Conservation (phyloP, 2,329 filamentous ascomycete species). For the Aspergillus unguis region DNA sequence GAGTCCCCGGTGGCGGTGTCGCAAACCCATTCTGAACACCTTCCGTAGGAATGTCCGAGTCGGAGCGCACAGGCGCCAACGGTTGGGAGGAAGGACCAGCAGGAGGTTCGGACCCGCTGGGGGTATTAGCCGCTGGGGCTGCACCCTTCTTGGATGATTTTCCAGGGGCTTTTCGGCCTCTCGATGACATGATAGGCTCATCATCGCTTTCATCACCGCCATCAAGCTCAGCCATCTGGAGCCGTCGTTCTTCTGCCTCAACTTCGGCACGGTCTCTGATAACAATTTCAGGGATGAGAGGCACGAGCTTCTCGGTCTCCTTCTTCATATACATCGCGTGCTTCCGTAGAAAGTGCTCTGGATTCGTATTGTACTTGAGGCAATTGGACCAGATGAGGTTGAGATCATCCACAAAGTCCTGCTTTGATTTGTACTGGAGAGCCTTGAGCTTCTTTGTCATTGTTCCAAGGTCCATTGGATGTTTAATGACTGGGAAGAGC, state of each 20-base stretch:
- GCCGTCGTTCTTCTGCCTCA: conserved; percentile 76
- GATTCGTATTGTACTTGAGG: conserved; percentile 88
- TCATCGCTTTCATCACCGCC: conserved; percentile 90
- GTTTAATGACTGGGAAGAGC: conserved; percentile 71
- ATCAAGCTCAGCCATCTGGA: conserved; percentile 78
- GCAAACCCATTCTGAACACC: conserved; percentile 78
- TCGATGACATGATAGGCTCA: conserved; percentile 96
- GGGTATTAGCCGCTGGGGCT: conserved; percentile 65
- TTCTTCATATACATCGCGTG: conserved; percentile 97
- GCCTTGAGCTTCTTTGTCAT: conserved; percentile 98
- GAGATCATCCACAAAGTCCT: conserved; percentile 89
- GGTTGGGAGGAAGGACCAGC: conserved; percentile 48
- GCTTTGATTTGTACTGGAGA: conserved; percentile 78
- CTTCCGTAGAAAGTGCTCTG: conserved; percentile 79
- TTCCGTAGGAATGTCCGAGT: conserved; percentile 72
- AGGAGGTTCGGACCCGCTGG: conserved; percentile 75
- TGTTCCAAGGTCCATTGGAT: conserved; percentile 93
- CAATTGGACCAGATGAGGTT: conserved; percentile 98
- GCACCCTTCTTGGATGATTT: conserved; percentile 70
- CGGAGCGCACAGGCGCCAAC: conserved; percentile 53
- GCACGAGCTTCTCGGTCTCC: conserved; percentile 93
- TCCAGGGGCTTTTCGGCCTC: conserved; percentile 80
- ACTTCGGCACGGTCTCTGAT: conserved; percentile 91
- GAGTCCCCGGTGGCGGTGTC: conserved; percentile 74
- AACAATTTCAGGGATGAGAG: conserved; percentile 86